phyloP scores from a whole-genome alignment of 2,329 filamentous ascomycete genomes.

The Fusarium sp. region DNA sequence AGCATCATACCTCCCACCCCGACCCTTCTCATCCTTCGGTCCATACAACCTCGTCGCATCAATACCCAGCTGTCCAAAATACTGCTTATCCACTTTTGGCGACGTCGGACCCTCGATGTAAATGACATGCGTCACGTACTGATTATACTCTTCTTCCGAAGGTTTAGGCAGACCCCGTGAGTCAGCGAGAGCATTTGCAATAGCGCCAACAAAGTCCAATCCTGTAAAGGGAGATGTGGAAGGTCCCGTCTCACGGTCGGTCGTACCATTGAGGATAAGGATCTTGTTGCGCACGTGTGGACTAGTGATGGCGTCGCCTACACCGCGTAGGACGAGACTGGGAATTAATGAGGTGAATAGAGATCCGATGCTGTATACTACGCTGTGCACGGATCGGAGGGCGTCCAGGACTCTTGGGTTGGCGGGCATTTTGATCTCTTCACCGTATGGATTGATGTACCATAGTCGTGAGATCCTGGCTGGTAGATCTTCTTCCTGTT shows the following conservation, averaged over 20 bases:
- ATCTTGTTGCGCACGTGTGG: slow-evolving; percentile 74
- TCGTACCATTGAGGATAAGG: slow-evolving; percentile 83
- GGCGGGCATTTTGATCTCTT: slow-evolving; percentile 87
- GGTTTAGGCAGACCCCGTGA: slow-evolving; percentile 65
- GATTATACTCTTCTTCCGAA: slow-evolving; percentile 62
- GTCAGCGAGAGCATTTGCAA: slow-evolving; percentile 78
- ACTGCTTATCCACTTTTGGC: slow-evolving; percentile 75
- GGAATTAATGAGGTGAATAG: slow-evolving; percentile 92
- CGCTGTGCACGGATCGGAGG: slow-evolving; percentile 70
- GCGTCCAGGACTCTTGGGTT: slow-evolving; percentile 84
- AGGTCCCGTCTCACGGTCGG: slow-evolving; percentile 89
- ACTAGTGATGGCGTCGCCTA: slow-evolving; percentile 69
- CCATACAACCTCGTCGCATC: slow-evolving; percentile 83
- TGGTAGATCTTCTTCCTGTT: slow-evolving; percentile 78
- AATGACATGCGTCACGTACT: slow-evolving; percentile 86
- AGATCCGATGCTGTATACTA: slow-evolving; percentile 94
- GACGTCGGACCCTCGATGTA: slow-evolving; percentile 79
- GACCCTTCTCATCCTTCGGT: slow-evolving; percentile 59
- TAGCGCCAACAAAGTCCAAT: slow-evolving; percentile 83
- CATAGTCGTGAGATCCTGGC: slow-evolving; percentile 84
- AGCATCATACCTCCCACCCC: slow-evolving; percentile 76
- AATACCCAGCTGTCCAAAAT: slow-evolving; percentile 75
- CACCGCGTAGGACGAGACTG: slow-evolving; percentile 78
- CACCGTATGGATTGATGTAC: slow-evolving; percentile 99
- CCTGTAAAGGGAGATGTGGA: slow-evolving; percentile 73